Evolutionary conservation across 768 basidiomycete species (phyloP).

Genomic region (Trametes coccinea): DNA sequence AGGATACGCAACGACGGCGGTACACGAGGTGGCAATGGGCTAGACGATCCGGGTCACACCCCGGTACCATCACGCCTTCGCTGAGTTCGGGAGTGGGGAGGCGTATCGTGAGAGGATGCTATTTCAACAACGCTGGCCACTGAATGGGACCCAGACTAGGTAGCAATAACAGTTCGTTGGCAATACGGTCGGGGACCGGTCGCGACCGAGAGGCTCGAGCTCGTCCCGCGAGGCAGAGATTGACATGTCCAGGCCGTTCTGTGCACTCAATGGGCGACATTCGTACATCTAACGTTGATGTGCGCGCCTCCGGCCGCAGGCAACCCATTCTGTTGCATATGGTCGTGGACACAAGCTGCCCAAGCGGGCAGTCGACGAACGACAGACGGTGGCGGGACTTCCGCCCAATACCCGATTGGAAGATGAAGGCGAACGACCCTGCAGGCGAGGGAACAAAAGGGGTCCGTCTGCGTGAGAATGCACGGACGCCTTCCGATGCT

Average conservation of each 20-base stretch:
- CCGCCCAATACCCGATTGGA: background rate
- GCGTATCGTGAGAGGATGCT: background rate
- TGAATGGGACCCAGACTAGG: background rate
- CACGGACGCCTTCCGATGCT: constrained; percentile 16
- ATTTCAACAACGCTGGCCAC: background rate
- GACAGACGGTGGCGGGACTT: background rate
- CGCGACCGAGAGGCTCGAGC: background rate
- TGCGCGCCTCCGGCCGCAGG: background rate
- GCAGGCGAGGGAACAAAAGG: constrained; percentile 15
- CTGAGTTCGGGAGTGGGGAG: constrained; percentile 7
- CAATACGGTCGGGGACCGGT: background rate
- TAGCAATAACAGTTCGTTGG: background rate
- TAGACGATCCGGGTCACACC: constrained; percentile 7
- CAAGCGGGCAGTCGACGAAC: background rate
- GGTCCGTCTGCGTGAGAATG: constrained; percentile 17
- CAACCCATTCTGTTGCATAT: background rate
- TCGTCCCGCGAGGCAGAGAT: background rate
- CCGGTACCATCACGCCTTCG: constrained; percentile 14
- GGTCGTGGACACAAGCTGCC: background rate
- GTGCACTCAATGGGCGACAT: too few species aligned
- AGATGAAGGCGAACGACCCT: background rate
- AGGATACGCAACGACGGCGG: background rate
- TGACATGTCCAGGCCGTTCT: background rate
- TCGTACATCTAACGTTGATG: background rate
- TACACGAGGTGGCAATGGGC: background rate